Evolutionary conservation across 1,139 yeast species (phyloP), one percentile per base, ranked within the genome.

Genomic region (Debaryomycetaceae sp.): DNA sequence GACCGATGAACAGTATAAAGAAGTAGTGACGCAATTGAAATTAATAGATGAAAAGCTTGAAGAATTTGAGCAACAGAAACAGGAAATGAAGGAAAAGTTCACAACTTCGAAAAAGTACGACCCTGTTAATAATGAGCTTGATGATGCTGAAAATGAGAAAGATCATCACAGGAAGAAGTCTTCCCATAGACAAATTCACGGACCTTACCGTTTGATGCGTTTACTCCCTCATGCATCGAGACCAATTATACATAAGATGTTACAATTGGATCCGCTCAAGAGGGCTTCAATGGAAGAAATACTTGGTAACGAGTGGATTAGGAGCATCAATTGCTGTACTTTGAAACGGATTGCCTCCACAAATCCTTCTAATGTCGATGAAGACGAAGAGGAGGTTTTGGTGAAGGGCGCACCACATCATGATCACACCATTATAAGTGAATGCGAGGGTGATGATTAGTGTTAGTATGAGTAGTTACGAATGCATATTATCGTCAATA

Each of bases 151-250:
- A 13, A 34, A 34, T 13, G 39, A 37, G 17, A 18, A 29, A 46
- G 45, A 24, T 17, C 18, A 17, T 6, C 14, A 43, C 5, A 57
- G 62, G 42, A 62, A 67, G 51, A 63, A 63, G 50, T 50, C 55
- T 38, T 45, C 66, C 6, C 75, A 70, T 49, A 69, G 71, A 47
- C 77, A 71, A 50, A 71, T 73, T 31, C 77, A 70, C 41, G 98
- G 98, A 1, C 97, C 98, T 2, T 88, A 92, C 72, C 73, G 98
- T 51, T 67, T 94, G 47, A 73, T 92, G 72, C 77, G 97, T 53
- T 70, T 92, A 47, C 69, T 94, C 36, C 98, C 98, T 2, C 86
- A 83, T 50, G 89, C 89, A 3, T 77, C 96, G 13, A 75, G 98
- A 50, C 87, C 85, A 6, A 74, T 92, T 8, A 76, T 92, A 34